Evolutionary conservation across 1,284 basidiomycete species (phyloP), one percentile per base, ranked within the genome.

Genomic region (Marasmius oreades): DNA sequence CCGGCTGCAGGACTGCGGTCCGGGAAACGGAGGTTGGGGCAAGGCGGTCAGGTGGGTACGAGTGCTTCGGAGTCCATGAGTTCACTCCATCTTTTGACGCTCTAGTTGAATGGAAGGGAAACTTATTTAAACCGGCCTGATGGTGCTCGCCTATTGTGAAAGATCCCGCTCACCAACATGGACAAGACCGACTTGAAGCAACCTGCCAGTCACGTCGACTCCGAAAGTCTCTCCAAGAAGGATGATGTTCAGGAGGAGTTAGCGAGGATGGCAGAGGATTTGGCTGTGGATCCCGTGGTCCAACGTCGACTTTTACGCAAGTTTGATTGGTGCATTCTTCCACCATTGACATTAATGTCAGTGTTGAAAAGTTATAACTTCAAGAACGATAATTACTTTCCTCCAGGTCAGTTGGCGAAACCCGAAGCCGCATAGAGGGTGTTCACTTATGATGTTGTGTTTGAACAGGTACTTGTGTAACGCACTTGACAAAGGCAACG

Each of bases 401-500:
- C n/a, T n/a, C n/a, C n/a, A n/a, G n/a, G n/a, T n/a, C n/a, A n/a
- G n/a, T n/a, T n/a, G n/a, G n/a, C n/a, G n/a, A n/a, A n/a, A n/a
- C n/a, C n/a, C n/a, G n/a, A n/a, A n/a, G n/a, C n/a, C n/a, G n/a
- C n/a, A n/a, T n/a, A n/a, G n/a, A n/a, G n/a, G n/a, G n/a, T n/a
- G n/a, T n/a, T n/a, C n/a, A n/a, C n/a, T n/a, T n/a, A n/a, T n/a
- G n/a, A n/a, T n/a, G n/a, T 31, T 20, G 51, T 33, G 23, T 12
- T 45, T n/a, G 7, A 47, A 18, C 34, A 77, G 76, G 76, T 79
- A 79, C 61, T 66, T 79, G 16, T 75, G 73, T 57, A 80, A 79
- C 66, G 78, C 79, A 12, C 66, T 82, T 45, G 80, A 81, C 64
- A 79, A 79, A 67, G 77, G 78, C 6, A 82, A 81, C 60, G 76